These are phyloP conservation scores for Helicocarpus griseus DNA, from an alignment of 2,329 filamentous ascomycete genomes.

Conservation along the genomic window DNA sequence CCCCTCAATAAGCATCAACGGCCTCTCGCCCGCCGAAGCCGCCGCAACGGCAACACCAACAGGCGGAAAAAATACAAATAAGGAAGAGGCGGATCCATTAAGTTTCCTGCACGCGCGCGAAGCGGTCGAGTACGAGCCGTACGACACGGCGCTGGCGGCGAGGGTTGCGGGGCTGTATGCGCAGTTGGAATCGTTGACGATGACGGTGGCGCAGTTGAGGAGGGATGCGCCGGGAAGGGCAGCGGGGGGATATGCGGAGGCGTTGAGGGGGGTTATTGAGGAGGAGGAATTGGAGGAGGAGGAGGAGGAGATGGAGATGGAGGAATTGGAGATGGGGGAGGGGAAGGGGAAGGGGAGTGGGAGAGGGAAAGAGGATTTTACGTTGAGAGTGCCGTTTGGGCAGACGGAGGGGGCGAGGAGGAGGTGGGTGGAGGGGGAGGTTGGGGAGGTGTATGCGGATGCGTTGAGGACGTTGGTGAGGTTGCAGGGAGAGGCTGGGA, in stretches of 20 bases:
- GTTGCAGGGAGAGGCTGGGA: constrained; percentile 28
- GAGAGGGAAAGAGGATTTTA: constrained; percentile 7
- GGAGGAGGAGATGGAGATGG: constrained; percentile 51
- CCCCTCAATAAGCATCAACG: constrained; percentile 39
- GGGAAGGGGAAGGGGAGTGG: constrained; percentile 5
- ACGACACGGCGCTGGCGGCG: constrained; percentile 34
- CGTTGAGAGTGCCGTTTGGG: constrained; percentile 23
- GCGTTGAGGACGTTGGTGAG: constrained; percentile 29
- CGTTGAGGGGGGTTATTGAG: constrained; percentile 25
- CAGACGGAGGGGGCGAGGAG: constrained; percentile 23
- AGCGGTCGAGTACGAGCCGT: constrained; percentile 38
- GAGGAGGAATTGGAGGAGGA: constrained; percentile 37
- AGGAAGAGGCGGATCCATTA: background rate
- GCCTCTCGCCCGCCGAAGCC: constrained; percentile 18
- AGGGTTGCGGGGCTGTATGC: constrained; percentile 37
- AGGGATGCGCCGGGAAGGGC: constrained; percentile 35
- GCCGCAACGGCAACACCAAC: background rate
- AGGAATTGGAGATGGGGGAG: constrained; percentile 24
- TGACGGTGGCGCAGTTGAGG: constrained; percentile 37
- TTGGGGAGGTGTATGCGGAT: constrained; percentile 33
- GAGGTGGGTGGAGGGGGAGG: constrained; percentile 33
- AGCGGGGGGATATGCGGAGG: constrained; percentile 29
- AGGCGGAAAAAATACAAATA: background rate
- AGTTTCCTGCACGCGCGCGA: constrained; percentile 28
- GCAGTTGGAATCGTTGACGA: constrained; percentile 38